Evolutionary conservation across 495 filamentous ascomycete species (phyloP).

Genomic region (Lasiosphaeriaceae sp.): DNA sequence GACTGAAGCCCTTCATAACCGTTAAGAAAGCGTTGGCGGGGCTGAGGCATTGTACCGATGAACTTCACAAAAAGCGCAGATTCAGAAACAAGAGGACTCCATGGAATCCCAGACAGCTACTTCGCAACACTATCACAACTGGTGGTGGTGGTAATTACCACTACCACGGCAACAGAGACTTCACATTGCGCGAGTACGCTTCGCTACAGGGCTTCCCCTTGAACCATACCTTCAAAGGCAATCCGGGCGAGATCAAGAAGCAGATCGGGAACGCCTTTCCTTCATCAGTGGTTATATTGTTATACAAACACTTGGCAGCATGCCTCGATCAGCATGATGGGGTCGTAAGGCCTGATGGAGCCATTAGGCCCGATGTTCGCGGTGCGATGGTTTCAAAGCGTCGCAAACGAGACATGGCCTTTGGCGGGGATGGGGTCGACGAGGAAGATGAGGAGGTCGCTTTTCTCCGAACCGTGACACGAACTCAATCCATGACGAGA

Average conservation of each 20-base stretch:
- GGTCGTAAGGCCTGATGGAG: not conserved
- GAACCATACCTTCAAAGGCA: conserved; percentile 55
- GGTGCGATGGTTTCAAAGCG: too few relatives aligned
- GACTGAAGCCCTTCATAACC: conserved; percentile 28
- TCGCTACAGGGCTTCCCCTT: conserved; percentile 71
- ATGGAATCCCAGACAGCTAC: conserved; percentile 37
- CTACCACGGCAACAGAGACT: conserved; percentile 60
- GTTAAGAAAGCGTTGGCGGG: conserved; percentile 25
- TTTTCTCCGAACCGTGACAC: too few relatives aligned
- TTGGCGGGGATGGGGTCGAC: too few relatives aligned
- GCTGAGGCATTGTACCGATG: conserved; percentile 34
- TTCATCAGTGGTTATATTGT: conserved; percentile 53
- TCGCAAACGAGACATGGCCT: too few relatives aligned
- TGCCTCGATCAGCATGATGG: conserved; percentile 57
- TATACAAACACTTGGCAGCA: conserved; percentile 56
- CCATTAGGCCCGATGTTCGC: too few relatives aligned
- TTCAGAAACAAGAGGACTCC: conserved; percentile 23
- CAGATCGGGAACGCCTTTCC: conserved; percentile 92
- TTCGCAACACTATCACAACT: conserved; percentile 63
- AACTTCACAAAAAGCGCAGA: conserved; percentile 14
- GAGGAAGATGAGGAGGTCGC: too few relatives aligned
- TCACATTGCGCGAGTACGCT: conserved; percentile 71
- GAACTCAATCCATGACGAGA: too few relatives aligned
- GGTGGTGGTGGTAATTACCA: conserved; percentile 67
- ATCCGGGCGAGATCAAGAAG: conserved; percentile 41